Evolutionary conservation across 1,284 basidiomycete genomes (phyloP).

Genomic region (Takashimella koratensis): DNA sequence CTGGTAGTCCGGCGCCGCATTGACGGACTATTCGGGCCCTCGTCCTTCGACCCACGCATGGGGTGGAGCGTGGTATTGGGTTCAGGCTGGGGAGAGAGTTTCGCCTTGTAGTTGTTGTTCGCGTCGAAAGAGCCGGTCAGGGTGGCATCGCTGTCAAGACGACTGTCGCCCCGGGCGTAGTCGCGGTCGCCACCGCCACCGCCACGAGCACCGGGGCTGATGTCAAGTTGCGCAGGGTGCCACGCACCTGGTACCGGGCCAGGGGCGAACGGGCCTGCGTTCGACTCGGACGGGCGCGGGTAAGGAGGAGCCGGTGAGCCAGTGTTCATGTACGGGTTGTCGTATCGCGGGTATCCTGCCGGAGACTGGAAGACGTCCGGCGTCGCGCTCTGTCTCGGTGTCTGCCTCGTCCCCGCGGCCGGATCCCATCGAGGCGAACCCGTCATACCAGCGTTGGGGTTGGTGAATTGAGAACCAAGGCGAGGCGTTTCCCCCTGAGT

Average conservation of each 20-base stretch:
- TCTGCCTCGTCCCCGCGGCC: not conserved
- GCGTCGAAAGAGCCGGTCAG: conserved; percentile 2
- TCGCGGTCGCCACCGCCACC: not conserved
- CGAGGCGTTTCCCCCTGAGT: not conserved
- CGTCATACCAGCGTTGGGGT: not conserved
- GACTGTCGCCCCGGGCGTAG: conserved; percentile 5
- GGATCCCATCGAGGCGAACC: not conserved
- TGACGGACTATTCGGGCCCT: not conserved
- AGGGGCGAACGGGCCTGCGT: too few relatives aligned
- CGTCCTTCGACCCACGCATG: not conserved
- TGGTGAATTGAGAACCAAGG: not conserved
- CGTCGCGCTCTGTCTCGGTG: not conserved
- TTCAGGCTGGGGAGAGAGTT: not conserved
- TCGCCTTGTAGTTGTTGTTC: not conserved
- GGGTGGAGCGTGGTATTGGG: not conserved
- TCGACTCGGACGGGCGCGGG: not conserved
- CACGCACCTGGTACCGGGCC: not conserved
- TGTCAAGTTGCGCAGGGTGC: not conserved
- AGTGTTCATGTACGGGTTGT: not conserved
- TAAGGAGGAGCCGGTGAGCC: not conserved
- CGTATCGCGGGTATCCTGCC: not conserved
- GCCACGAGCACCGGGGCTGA: not conserved
- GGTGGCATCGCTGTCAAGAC: conserved; percentile 14
- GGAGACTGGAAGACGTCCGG: not conserved
- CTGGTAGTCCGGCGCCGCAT: conserved; percentile 28